phyloP scores from a whole-genome alignment of 805 yeast species.

The Vanderwaltozyma verrucispora region DNA sequence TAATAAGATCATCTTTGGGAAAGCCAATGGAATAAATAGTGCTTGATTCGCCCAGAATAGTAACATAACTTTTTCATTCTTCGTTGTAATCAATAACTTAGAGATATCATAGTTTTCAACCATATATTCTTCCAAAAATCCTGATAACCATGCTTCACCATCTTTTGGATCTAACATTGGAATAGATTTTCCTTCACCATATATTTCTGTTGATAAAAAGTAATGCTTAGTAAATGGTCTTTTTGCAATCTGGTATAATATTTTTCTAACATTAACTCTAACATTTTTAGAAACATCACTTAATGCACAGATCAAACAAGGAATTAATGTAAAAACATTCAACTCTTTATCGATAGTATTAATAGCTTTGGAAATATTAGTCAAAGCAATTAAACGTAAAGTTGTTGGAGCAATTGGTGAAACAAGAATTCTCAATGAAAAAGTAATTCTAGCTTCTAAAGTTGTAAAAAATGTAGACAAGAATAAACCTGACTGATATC shows the following conservation, averaged over 20 bases:
- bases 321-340: slow-evolving; percentile 45
- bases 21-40: slow-evolving; percentile 38
- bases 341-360: slow-evolving; percentile 29
- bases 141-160: slow-evolving; percentile 35
- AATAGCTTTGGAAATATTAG: slow-evolving; percentile 29
- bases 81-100: slow-evolving; percentile 37
- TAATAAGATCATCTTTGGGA: slow-evolving; percentile 44
- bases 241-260: slow-evolving; percentile 30
- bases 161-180: slow-evolving; percentile 60
- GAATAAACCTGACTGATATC: slow-evolving; percentile 26
- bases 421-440: slow-evolving; percentile 45
- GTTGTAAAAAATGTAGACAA: slow-evolving; percentile 30
- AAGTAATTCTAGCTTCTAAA: slow-evolving; percentile 41
- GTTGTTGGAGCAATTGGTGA: slow-evolving; percentile 50
- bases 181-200: slow-evolving; percentile 38
- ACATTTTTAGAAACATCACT: slow-evolving; percentile 40
- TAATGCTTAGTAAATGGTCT: slow-evolving; percentile 34
- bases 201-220: slow-evolving; percentile 45
- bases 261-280: slow-evolving; percentile 35
- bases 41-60: slow-evolving; percentile 68
- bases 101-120: slow-evolving; percentile 42
- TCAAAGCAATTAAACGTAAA: slow-evolving; percentile 42
- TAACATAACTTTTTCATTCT: slow-evolving; percentile 45
- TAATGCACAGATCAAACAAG: slow-evolving; percentile 46
- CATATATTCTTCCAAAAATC: slow-evolving; percentile 35